Evolutionary conservation across 2,329 filamentous ascomycete species (phyloP), one percentile per base, ranked within the genome.

Genomic region (Pseudogymnoascus sp.): DNA sequence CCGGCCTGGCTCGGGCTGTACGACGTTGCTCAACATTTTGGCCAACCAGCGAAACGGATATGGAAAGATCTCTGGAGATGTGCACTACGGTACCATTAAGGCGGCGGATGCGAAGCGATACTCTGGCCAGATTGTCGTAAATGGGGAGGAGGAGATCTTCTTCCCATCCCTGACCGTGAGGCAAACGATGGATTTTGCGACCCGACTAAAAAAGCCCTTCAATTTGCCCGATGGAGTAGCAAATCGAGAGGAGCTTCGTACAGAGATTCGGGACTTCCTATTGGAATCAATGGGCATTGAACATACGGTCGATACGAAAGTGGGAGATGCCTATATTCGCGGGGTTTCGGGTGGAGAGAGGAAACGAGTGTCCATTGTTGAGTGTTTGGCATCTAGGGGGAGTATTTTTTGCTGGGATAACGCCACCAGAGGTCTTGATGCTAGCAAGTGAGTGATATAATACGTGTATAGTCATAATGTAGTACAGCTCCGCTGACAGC

Each of bases 1-100:
- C 2, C 80, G 86, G 0, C 87, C 88, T 0, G 88, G 87, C 0
- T 80, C 85, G 2, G 87, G 87, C 35, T 91, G 88, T 72, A 89
- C 87, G 0, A 88, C 87, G 0, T 78, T 91, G 14, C 77, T 92
- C 53, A 91, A 88, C 69, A 79, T 88, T 68, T 78, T 91, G 4
- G 80, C 86, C 61, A 91, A 91, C 69, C 80, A 83, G 63, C 77
- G 86, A 38, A 74, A 74, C 4, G 86, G 86, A 2, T 90, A 82
- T 67, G 77, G 80, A 42, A 77, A 77, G 2, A 79, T 89, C 2
- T 72, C 78, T 0, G 87, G 86, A 0, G 80, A 87, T 37, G 79
- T 89, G 2, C 75, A 77, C 21, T 88, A 82, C 67, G 86, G 81
- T 1, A 74, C 75, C 0, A 73, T 83, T 62, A 69, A 71, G 4